Evolutionary conservation across 73 alveolate species (phyloP).

Genomic region (Paramecium caudatum): DNA sequence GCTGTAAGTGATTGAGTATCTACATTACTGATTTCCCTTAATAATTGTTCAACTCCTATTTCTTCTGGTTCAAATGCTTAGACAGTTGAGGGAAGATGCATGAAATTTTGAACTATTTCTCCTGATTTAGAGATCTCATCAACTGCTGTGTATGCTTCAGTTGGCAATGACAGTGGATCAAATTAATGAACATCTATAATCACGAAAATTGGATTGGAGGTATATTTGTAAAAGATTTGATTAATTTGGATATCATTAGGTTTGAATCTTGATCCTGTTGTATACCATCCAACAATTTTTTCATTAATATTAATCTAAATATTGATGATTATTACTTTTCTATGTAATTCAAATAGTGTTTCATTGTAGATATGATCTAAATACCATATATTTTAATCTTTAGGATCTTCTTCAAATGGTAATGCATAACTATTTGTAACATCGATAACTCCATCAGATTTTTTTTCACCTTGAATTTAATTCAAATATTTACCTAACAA

Average conservation of each 20-base stretch:
- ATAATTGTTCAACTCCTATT: slow-evolving; percentile 99
- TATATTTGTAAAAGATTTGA: slow-evolving; percentile 96
- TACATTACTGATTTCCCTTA: slow-evolving; percentile 98
- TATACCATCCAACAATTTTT: slow-evolving; percentile 99
- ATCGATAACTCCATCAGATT: slow-evolving; percentile 95
- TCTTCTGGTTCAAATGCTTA: slow-evolving; percentile 99
- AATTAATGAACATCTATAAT: slow-evolving; percentile 92
- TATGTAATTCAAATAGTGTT: slow-evolving; percentile 98
- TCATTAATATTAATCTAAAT: slow-evolving; percentile 94
- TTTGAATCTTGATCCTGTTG: slow-evolving; percentile 99
- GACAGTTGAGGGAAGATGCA: slow-evolving; percentile 90
- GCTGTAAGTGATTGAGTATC: slow-evolving; percentile 79
- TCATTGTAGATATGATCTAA: slow-evolving; percentile 99
- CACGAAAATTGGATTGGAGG: slow-evolving; percentile 95
- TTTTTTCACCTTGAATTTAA: slow-evolving; percentile 86
- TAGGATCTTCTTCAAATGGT: slow-evolving; percentile 99
- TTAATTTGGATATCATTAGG: slow-evolving; percentile 98
- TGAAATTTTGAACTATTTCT: slow-evolving; percentile 85
- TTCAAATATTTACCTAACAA: slow-evolving; percentile 75
- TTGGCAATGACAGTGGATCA: slow-evolving; percentile 96
- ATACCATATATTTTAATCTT: slow-evolving; percentile 99
- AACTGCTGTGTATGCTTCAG: slow-evolving; percentile 92
- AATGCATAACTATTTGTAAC: slow-evolving; percentile 99
- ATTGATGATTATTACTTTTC: slow-evolving; percentile 82
- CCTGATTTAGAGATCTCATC: slow-evolving; percentile 98